A percentile compares a stretch with the other conserved stretches of the same genome.
Evolutionary conservation across 2,329 filamentous ascomycete genomes (phyloP).

Genomic region (Anisogramma anomala): DNA sequence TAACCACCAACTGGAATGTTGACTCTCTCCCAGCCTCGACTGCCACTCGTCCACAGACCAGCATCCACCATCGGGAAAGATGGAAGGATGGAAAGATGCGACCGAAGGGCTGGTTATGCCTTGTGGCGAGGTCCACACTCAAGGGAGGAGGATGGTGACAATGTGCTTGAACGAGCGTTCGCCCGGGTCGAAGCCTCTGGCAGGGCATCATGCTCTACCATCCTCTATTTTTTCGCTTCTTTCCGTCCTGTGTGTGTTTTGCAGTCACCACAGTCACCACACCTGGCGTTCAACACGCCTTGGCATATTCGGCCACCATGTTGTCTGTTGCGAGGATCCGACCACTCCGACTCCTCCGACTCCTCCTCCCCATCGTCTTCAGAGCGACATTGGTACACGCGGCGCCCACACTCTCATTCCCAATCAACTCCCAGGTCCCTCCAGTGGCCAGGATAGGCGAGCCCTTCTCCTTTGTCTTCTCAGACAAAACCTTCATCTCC

Average conservation of each 20-base stretch:
- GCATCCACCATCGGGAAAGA: not conserved
- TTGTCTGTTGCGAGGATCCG: constrained; percentile 3
- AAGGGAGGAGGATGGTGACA: constrained; percentile 4
- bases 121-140: not conserved
- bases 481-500: constrained; percentile 61
- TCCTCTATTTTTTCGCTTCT: not conserved
- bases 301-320: constrained; percentile 10
- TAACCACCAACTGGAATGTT: constrained; percentile 14
- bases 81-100: constrained; percentile 1
- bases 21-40: constrained; percentile 8
- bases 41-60: not conserved
- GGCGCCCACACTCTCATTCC: constrained; percentile 45
- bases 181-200: constrained; percentile 8
- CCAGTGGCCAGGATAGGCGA: constrained; percentile 60
- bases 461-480: constrained; percentile 61
- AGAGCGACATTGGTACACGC: constrained; percentile 22
- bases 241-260: not conserved
- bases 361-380: constrained; percentile 21
- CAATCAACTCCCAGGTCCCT: constrained; percentile 75
- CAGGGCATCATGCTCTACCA: constrained; percentile 4
- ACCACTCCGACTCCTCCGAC: no score
- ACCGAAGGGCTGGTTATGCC: constrained; percentile 11
- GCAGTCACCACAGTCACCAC: constrained; percentile 2
- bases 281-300: constrained; percentile 5
- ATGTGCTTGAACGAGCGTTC: constrained; percentile 4